Evolutionary conservation across 2,329 filamentous ascomycete species (phyloP).

Genomic region (Teratosphaeria pseudoeucalypti): DNA sequence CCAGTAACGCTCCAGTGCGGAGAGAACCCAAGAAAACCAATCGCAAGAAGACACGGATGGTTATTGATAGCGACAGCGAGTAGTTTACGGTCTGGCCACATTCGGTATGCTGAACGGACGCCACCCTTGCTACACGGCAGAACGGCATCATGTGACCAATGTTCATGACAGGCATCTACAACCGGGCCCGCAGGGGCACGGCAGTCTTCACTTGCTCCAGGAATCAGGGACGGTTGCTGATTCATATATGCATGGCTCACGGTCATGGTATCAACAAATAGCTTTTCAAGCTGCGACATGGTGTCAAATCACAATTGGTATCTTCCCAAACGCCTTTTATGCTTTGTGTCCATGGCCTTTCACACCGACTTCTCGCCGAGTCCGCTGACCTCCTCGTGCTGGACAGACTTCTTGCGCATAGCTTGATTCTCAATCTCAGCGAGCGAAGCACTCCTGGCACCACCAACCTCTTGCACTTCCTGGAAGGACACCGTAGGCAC

Average conservation of each 20-base stretch:
- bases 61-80: conserved; percentile 10
- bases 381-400: conserved; percentile 3
- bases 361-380: not conserved
- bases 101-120: not conserved
- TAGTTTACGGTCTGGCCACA: not conserved
- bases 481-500: conserved; percentile 38
- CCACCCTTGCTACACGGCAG: too few relatives aligned
- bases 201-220: not conserved
- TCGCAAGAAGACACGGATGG: conserved; percentile 9
- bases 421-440: conserved; percentile 23
- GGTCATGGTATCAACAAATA: not conserved
- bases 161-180: not conserved
- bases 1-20: conserved; percentile 1
- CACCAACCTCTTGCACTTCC: conserved; percentile 32
- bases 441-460: conserved; percentile 19
- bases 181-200: too few relatives aligned
- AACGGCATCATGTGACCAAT: not conserved
- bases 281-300: not conserved
- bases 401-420: conserved; percentile 26
- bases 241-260: not conserved
- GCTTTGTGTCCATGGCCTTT: not conserved
- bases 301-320: not conserved
- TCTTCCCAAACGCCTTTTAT: not conserved
- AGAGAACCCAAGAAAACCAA: not conserved
- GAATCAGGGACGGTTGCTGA: not conserved